Evolutionary conservation across 345 rosid species (phyloP), one percentile per base, ranked within the genome.

Genomic region (Syzygium grande): DNA sequence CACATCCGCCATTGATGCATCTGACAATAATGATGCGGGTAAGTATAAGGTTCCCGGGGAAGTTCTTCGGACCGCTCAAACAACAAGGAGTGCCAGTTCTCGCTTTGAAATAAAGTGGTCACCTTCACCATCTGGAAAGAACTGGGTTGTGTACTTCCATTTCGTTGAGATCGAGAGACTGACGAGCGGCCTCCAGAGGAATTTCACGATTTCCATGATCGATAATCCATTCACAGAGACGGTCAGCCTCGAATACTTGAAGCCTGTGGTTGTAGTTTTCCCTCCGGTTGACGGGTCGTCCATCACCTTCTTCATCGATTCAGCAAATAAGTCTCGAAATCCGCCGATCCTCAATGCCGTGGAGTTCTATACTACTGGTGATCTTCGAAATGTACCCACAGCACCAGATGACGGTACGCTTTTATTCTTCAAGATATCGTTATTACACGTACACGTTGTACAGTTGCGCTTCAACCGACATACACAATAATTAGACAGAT

Each of bases 101-200:
- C 65, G 29, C 65, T 58, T 58, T 0, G 29, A 25, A 25, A 58
- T 58, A 25, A 13, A 58, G 65, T 58, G 65, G 65, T 0, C 65
- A 25, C 65, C 65, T 25, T 25, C 65, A 58, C 1, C 1, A 58
- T 0, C 7, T 11, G 1, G 15, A 58, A 58, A 58, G 65, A 58
- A 58, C 51, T 68, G 84, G 87, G 13, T 51, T 51, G 52, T 86
- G 21, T 86, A 86, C 84, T 86, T 86, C 56, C 61, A 86, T 43
- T 86, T 86, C 38, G 83, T 80, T 1, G 97, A 89, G 92, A 85
- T 30, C 30, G 88, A 86, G 90, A 87, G 4, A 91, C 85, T 83
- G 9, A 16, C 4, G 53, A 68, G 80, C 91, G 91, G 21, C 6
- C 16, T 84, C 73, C 91, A 27, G 51, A 58, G 87, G 51, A 11